A percentile compares a stretch with the other conserved stretches of the same genome.
These are phyloP conservation scores for Hypoxylon crocopeplum DNA, from an alignment of 495 filamentous ascomycete genomes.

Conservation along the genomic window DNA sequence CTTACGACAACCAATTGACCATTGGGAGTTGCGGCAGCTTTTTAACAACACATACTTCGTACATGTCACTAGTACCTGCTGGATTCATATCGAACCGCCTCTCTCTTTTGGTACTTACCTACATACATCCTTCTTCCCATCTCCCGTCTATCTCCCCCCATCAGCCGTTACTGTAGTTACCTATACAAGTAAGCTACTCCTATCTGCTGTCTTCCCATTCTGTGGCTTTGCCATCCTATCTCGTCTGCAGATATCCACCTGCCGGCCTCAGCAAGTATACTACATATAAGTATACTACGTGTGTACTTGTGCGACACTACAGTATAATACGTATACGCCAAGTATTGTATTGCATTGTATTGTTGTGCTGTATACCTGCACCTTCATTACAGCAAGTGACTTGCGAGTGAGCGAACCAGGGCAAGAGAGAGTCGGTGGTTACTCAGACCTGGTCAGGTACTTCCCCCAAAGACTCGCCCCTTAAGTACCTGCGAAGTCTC, in stretches of 20 bases:
- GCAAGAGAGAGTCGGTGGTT: conserved; percentile 1
- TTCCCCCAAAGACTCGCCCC: conserved; percentile 16
- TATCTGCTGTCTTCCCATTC: conserved; percentile 9
- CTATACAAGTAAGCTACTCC: background rate
- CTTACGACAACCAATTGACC: conserved; percentile 6
- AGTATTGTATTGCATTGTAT: no score
- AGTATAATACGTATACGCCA: no score
- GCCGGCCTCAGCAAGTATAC: conserved; percentile 6
- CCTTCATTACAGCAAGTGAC: no score
- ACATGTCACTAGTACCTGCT: no score
- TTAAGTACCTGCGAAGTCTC: conserved; percentile 33
- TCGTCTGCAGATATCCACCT: conserved; percentile 21
- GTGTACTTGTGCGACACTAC: no score
- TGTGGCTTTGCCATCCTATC: conserved; percentile 20
- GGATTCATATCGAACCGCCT: no score
- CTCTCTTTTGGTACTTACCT: no score
- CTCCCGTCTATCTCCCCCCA: conserved; percentile 7
- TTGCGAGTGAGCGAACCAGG: no score
- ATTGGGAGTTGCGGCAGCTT: background rate
- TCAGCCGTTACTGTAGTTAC: conserved; percentile 13
- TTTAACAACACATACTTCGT: no score
- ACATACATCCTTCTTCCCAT: no score
- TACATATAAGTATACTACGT: background rate
- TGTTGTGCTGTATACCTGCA: conserved; percentile 13
- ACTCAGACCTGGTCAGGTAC: conserved; percentile 6